Evolutionary conservation across 768 basidiomycete genomes (phyloP), one percentile per base, ranked within the genome.

Genomic region (Daedalea quercina): DNA sequence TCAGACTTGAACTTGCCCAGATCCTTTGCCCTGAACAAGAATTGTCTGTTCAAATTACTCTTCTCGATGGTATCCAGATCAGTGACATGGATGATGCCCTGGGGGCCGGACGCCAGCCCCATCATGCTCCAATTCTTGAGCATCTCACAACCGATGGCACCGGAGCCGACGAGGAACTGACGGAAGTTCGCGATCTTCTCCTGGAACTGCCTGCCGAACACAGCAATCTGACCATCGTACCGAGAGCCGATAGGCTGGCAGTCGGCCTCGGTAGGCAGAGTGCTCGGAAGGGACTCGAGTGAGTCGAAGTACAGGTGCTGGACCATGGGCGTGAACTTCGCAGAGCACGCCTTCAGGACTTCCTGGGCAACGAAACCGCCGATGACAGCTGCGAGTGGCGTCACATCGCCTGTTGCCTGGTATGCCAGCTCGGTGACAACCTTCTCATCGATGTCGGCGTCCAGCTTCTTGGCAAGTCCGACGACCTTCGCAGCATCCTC

Each of bases 51-150:
- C 51, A 99, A 71, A 69, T 99, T 99, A 62, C 90, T 94, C 80
- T 99, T 99, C 75, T 99, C 96, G 66, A 99, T 99, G 26, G 94
- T 97, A 69, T 99, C 96, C 62, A 99, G 70, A 69, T 99, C 96
- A 4, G 96, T 98, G 52, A 98, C 91, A 61, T 94, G 84, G 52
- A 99, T 90, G 48, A 77, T 71, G 9, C 90, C 96, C 40, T 83
- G 76, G 15, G 80, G 74, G 11, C 90, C 90, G 26, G 85, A 80
- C 7, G 81, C 94, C 44, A 99, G 73, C 55, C 96, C 96, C 79
- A 98, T 95, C 92, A 98, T 90, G 59, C 90, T 89, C 96, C 96
- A 99, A 70, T 98, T 99, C 77, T 99, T 99, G 63, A 99, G 73
- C 96, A 98, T 98, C 73, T 99, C 96, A 65, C 96, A 99, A 19